phyloP scores from a whole-genome alignment of 257 asterid species.

The Petunia secreta region DNA sequence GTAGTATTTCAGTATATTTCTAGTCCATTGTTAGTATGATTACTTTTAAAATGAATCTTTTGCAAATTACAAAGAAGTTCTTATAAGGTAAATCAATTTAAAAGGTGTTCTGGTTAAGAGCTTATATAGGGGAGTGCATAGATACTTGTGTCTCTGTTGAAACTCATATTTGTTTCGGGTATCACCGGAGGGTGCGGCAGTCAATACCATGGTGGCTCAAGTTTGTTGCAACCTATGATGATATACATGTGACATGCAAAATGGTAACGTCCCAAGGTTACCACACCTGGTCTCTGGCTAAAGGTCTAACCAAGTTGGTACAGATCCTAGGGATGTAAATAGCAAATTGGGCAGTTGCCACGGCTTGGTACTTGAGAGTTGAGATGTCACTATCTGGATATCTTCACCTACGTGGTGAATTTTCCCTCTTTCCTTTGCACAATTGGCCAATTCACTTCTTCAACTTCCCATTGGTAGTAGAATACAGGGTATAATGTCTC shows the following conservation, averaged over 20 bases:
- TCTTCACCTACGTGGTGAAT: not conserved
- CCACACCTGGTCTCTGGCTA: not conserved
- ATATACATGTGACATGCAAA: not conserved
- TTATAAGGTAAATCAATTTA: not conserved
- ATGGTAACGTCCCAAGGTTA: not conserved
- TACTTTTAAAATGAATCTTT: not conserved
- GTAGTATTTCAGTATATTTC: not conserved
- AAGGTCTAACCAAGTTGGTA: not conserved
- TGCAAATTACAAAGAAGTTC: not conserved
- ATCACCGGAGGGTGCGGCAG: not conserved
- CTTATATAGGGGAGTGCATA: constrained; percentile 1
- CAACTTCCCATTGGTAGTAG: not conserved
- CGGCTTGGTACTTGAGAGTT: no score
- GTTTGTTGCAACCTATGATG: constrained; percentile 15
- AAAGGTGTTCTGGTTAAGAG: not conserved
- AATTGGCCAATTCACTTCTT: not conserved
- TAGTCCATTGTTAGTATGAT: not conserved
- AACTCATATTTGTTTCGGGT: not conserved
- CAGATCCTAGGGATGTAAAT: not conserved
- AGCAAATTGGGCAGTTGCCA: no score
- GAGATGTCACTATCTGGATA: no score
- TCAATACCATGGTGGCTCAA: not conserved
- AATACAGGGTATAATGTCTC: not conserved
- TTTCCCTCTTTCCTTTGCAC: not conserved
- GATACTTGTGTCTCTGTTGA: not conserved